These are phyloP conservation scores for Fusarium ambrosium DNA, from an alignment of 2,329 filamentous ascomycete genomes.

Conservation along the genomic window DNA sequence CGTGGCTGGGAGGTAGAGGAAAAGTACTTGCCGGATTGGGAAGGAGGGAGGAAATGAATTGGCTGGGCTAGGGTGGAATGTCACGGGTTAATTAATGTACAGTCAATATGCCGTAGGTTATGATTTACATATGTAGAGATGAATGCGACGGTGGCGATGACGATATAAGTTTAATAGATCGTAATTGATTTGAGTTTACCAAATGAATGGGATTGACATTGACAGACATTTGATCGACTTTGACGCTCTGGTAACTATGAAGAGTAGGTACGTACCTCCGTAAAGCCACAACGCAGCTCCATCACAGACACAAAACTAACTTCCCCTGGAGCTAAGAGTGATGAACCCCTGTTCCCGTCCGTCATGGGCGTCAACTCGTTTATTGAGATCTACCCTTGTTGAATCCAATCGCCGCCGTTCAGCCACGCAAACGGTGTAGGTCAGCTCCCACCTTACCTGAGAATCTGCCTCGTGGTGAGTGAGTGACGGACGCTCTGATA, in stretches of 20 bases:
- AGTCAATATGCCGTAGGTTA: conserved; percentile 20
- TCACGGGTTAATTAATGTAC: conserved; percentile 21
- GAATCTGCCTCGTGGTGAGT: conserved; percentile 17
- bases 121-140: conserved; percentile 23
- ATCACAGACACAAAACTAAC: not conserved
- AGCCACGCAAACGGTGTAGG: conserved; percentile 7
- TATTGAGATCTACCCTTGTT: conserved; percentile 40
- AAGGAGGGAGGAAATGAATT: conserved; percentile 37
- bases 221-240: not conserved
- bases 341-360: conserved; percentile 3
- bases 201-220: not conserved
- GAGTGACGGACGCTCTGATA: not conserved
- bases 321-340: conserved; percentile 4
- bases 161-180: too few species aligned
- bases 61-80: conserved; percentile 13
- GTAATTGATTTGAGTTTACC: not conserved
- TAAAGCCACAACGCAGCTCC: not conserved
- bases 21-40: conserved; percentile 36
- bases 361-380: conserved; percentile 3
- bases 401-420: conserved; percentile 6
- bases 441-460: not conserved
- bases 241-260: not conserved
- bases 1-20: conserved; percentile 8
- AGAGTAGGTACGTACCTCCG: not conserved
- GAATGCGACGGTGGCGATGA: not conserved